These are phyloP conservation scores for Drosera spatulata DNA, from an alignment of 179 eudicot genomes.

Conservation along the genomic window DNA sequence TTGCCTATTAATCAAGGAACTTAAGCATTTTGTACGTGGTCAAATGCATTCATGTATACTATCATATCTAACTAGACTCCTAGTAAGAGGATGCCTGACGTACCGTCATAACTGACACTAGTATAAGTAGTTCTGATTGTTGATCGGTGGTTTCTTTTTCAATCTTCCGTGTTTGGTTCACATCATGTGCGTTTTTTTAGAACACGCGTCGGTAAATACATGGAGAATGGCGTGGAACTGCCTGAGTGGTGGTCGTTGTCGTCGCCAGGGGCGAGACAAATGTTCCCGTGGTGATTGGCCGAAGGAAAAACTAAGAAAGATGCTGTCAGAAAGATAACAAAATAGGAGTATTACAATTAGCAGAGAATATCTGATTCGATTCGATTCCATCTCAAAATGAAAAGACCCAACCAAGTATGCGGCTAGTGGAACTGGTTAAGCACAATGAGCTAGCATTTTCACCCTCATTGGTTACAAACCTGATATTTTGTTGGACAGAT, in stretches of 20 bases:
- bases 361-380: too few species aligned
- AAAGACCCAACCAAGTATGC: neutral
- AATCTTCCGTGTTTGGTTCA: neutral
- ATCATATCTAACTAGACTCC: too few species aligned
- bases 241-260: neutral
- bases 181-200: constrained; percentile 3
- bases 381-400: too few species aligned
- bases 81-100: too few species aligned
- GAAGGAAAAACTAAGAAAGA: neutral
- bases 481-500: neutral
- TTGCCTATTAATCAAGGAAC: too few species aligned
- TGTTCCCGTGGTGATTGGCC: constrained; percentile 8
- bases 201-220: neutral
- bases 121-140: too few species aligned
- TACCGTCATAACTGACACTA: too few species aligned
- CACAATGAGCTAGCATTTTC: neutral
- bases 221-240: neutral
- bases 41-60: too few species aligned
- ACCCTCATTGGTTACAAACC: neutral
- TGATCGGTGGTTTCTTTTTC: neutral
- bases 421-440: neutral
- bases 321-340: too few species aligned
- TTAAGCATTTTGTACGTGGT: too few species aligned
- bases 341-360: too few species aligned
- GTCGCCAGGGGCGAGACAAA: constrained; percentile 5